Percentiles rank a stretch among this genome's conserved stretches.
These are phyloP conservation scores for Bipolaris zeicola DNA, from an alignment of 2,329 filamentous ascomycete genomes.

Conservation along the genomic window DNA sequence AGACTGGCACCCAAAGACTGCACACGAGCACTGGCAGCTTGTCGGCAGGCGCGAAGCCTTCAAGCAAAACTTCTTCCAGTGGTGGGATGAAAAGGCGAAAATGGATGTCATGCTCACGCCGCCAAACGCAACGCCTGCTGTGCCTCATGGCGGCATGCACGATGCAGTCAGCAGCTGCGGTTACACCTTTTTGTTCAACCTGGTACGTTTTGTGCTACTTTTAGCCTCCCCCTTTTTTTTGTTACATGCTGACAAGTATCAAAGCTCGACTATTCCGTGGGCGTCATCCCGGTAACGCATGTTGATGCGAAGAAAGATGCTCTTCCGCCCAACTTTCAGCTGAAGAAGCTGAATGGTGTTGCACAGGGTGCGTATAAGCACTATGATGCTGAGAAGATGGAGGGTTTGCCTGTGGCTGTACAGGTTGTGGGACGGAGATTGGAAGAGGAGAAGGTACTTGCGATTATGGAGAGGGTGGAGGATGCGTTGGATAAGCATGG, in stretches of 20 bases:
- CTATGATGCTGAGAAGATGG: slow-evolving; percentile 83
- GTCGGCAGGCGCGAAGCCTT: slow-evolving; percentile 78
- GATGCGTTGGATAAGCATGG: slow-evolving; percentile 67
- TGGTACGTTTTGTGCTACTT: slow-evolving; percentile 62
- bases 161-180: slow-evolving; percentile 85
- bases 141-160: slow-evolving; percentile 85
- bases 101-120: slow-evolving; percentile 81
- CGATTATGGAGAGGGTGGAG: slow-evolving; percentile 79
- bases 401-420: slow-evolving; percentile 83
- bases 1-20: slow-evolving; percentile 74
- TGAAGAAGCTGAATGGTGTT: slow-evolving; percentile 74
- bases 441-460: slow-evolving; percentile 86
- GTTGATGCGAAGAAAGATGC: slow-evolving; percentile 74
- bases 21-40: slow-evolving; percentile 81
- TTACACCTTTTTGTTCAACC: slow-evolving; percentile 92
- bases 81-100: slow-evolving; percentile 72
- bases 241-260: slow-evolving; percentile 7
- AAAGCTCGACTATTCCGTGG: slow-evolving; percentile 82
- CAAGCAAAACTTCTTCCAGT: slow-evolving; percentile 78
- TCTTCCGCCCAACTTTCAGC: slow-evolving; percentile 65
- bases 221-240: neutral
- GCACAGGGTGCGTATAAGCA: slow-evolving; percentile 83
- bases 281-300: slow-evolving; percentile 82
- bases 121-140: slow-evolving; percentile 88
- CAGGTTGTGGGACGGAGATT: slow-evolving; percentile 80